Evolutionary conservation across 805 yeast species (phyloP), one percentile per base, ranked within the genome.

Genomic region (Zygosaccharomyces siamensis): DNA sequence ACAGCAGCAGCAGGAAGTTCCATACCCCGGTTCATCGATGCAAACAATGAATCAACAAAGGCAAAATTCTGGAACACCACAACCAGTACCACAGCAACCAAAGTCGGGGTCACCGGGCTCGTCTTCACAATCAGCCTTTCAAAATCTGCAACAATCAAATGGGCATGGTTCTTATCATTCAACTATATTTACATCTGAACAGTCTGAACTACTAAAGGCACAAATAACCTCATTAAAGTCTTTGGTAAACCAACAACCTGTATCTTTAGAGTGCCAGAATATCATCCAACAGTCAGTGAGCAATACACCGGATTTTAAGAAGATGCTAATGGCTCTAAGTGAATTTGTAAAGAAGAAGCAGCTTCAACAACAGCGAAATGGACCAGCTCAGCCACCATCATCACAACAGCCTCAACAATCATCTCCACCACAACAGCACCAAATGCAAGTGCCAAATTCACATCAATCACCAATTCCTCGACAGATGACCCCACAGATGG

Each of bases 141-240:
- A 26, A 10, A 27, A 28, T 16, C 32, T 24, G 6, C 47, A 37
- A 30, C 27, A 47, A 24, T 43, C 23, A 5, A 49, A 42, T 16
- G 40, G 43, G 11, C 49, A 42, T n/a, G 32, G 28, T 11, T 30
- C 44, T 12, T 43, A 45, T 24, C 31, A 43, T 6, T 40, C 45
- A 28, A 59, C 51, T 21, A 55, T 61, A 16, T 64, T 64, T 39
- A 61, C 66, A 1, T 45, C 55, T 7, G 64, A 60, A 45, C 69
- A 66, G 39, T 63, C 69, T 2, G 56, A 58, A 18, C 48, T 66
- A 31, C 49, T 66, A 41, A 65, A 60, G 50, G 69, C 70, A 5
- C 70, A 66, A 41, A 66, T 66, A n/a, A 59, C 66, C 11, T 59
- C 70, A n/a, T 50, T 66, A 42, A 65, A 64, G 45, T 61, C 59